Evolutionary conservation across 106 monocot genomes (phyloP), one percentile per base, ranked within the genome.

Genomic region (Acorus calamus): DNA sequence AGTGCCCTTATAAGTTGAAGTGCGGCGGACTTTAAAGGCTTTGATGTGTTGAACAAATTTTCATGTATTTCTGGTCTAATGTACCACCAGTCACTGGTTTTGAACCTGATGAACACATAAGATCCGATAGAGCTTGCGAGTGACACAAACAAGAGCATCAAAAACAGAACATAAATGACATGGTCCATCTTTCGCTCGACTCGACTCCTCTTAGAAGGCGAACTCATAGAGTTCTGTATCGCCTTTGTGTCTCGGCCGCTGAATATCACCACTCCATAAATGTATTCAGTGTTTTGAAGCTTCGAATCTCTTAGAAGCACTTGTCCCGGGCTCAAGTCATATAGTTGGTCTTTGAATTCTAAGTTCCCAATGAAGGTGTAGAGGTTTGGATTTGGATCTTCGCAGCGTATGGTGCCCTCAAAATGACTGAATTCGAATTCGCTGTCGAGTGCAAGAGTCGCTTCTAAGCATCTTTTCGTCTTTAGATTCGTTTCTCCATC

Each of bases 401-500:
- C 73, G 42, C 73, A 73, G 49, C 49, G 57, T 6, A 73, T 53
- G 0, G 59, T 66, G 6, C 59, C 73, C 57, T 57, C 65, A 11
- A 72, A 72, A 7, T 58, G 14, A 41, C 7, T 59, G 52, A 66
- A 65, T 13, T 66, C 56, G 2, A 13, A 6, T 2, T 65, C 66
- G n/a, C 11, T 12, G 52, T 66, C 73, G 8, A 66, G 45, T 4
- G 4, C 2, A 14, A 60, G 58, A 11, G 73, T 73, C 3, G 10
- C 65, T 52, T 60, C 66, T 55, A 73, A 50, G 46, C 59, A 65
- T 59, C 65, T 66, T n/a, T 66, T 65, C 2, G 11, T 9, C 53
- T 73, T 73, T 47, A 73, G 47, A 53, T 73, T 73, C 8, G 73
- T 66, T 60, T 73, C 73, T 5, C 73, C 73, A 52, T 73, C 73